Base-by-base conservation (phyloP, 1,284 basidiomycete genomes). In the Pseudomicrostroma phylloplanum region DNA sequence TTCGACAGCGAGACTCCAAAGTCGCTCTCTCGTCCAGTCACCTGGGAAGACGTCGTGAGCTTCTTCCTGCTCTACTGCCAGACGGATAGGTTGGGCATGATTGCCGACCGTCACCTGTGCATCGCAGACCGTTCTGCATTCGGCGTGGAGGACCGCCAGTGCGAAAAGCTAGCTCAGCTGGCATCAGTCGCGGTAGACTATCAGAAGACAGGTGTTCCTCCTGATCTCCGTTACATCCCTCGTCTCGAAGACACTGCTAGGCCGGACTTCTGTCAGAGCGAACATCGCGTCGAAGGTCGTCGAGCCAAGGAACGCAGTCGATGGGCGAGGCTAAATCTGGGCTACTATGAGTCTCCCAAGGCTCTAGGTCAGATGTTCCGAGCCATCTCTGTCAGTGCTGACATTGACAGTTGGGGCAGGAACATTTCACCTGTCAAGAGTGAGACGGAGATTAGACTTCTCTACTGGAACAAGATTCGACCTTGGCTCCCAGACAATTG, bases 31-130 rank as follows among this genome's bases (percentile, higher is more conserved):
- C 83, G 83, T 36, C 83, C 80, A 41, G 86, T 84, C 75, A 63
- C 57, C 11, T 88, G 87, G 82, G 80, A 73, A 17, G 90, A 88
- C 77, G 86, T 89, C 1, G 86, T 85, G 1, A 85, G 88, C 55
- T 90, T 89, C 71, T 84, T 89, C 15, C 82, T 87, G 58, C 86
- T 89, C 62, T 89, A 56, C 25, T 53, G 65, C 8, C 85, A 82
- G 68, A 86, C 83, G 57, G 87, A 89, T 71, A 61, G 73, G 83
- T 36, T 77, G 87, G 74, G 51, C 85, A 86, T n/a, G 83, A 85
- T 72, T 2, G 67, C 69, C 21, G 59, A 65, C 0, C 82, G 86
- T 55, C 86, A 90, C 68, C 82, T 92, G 15, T 83, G 86, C 43
- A 86, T 88, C 41, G 86, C 88, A 0, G 90, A 92, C 72, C 84